Base-by-base conservation (phyloP, 2,329 filamentous ascomycete genomes). In the Colletotrichum destructivum region DNA sequence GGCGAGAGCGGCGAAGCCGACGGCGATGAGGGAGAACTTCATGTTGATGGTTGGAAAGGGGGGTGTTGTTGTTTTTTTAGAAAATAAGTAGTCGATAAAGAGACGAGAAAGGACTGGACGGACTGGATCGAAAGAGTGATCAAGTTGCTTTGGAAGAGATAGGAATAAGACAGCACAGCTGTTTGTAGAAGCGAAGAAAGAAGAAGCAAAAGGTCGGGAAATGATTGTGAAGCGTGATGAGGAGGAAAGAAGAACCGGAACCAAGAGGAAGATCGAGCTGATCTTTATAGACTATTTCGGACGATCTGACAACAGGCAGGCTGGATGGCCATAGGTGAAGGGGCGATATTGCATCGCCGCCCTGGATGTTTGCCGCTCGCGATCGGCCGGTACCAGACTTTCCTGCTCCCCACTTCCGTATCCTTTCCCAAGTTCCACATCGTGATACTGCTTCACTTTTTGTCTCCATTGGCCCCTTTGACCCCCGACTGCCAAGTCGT, bases 1-100 rank as follows among this genome's bases (percentile, higher is more conserved):
- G 13, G 76, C 76, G 56, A 80, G 74, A 69, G 74, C 74, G 3
- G 74, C 75, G 18, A 81, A 74, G 67, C 74, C 73, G 60, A 81
- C 59, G 54, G 78, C 40, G 67, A 78, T 65, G 71, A 81, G 61
- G 7, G 77, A 79, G 78, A 83, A 82, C 74, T 80, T 80, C 81
- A 83, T 80, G 31, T 75, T 75, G 74, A 61, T 26, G 62, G 55
- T 67, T 44, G 49, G 49, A 13, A 47, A 16, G 16, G 44, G 55
- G 31, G 31, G 8, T 35, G 8, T 35, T 9, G 8, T 11, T 35
- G 8, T 35, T 31, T 51, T 47, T 23, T 56, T 59, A 16, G 21
- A 44, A 51, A 46, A 7, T 26, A 67, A 69, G 57, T 44, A 60
- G 52, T 49, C 35, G 46, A 47, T 46, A 35, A 40, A 38, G 51